Base-by-base conservation (phyloP, 108 stramenopile species). In the Cyclotella baltica region DNA sequence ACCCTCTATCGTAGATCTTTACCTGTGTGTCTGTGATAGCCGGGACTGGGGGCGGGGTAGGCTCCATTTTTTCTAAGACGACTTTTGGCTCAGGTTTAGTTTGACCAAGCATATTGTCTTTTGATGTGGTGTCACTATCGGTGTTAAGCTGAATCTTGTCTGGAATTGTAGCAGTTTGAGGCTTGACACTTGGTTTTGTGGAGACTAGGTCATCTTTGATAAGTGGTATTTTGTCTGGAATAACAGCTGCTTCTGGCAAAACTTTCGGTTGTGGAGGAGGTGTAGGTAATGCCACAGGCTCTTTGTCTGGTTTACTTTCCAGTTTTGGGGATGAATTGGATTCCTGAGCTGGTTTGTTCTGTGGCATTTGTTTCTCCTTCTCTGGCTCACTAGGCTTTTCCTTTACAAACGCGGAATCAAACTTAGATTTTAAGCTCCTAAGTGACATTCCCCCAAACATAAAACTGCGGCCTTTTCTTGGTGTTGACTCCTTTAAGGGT, bases 401-500 rank as follows among this genome's bases (percentile, higher is more conserved):
- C 31, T 33, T 61, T 34, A 33, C 59, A 10, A 52, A 43, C 13
- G 40, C n/a, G 51, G 51, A 52, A 61, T 61, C 59, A 15, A 61
- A 61, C 59, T 9, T 61, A 22, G 59, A 61, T 34, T 61, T 61
- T 34, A 61, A 34, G n/a, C 31, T 33, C 11, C 59, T 61, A 0
- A 61, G n/a, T 34, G 59, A 33, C 1, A 61, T n/a, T 31, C 59
- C 59, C 16, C 59, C 59, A 19, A 61, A 61, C 59, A 61, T 61
- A n/a, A 61, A 61, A n/a, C 22, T 55, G 11, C 59, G 59, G 33
- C 59, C 31, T 61, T 33, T 61, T 34, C 59, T 61, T 34, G 59
- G 20, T 16, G 2, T 18, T 33, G 33, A 61, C 34, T 61, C 59
- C 34, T 61, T 61, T 31, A 61, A 15, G 4, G 59, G 59, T 11